phyloP scores from a whole-genome alignment of 1,284 basidiomycete genomes.

The Fomitopsis schrenkii region DNA sequence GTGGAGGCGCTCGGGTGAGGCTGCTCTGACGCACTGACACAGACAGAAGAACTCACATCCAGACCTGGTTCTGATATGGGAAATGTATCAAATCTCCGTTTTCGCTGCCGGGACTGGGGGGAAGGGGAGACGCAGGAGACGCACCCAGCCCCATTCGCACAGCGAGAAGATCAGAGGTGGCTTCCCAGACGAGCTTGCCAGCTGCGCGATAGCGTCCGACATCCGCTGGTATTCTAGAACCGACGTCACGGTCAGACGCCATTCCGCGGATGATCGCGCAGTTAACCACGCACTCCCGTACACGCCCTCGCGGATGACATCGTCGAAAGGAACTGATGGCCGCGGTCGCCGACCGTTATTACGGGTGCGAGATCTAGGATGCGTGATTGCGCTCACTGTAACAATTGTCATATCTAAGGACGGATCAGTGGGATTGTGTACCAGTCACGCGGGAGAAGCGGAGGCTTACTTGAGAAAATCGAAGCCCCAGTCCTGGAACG shows the following conservation, averaged over 20 bases:
- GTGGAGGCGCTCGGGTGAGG: not conserved
- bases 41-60: constrained; percentile 32
- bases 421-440: not conserved
- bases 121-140: constrained; percentile 21
- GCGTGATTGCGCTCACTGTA: constrained; percentile 28
- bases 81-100: not conserved
- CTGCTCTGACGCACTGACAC: not conserved
- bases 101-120: not conserved
- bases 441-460: constrained; percentile 3
- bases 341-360: not conserved
- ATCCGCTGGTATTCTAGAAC: constrained; percentile 40
- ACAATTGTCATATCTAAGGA: constrained; percentile 42
- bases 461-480: constrained; percentile 41
- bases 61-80: constrained; percentile 35
- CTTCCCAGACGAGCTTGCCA: constrained; percentile 31
- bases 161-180: constrained; percentile 41
- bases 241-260: not conserved
- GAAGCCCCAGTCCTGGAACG: constrained; percentile 45
- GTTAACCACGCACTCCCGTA: constrained; percentile 37
- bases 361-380: not conserved
- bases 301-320: constrained; percentile 38
- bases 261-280: not conserved
- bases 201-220: constrained; percentile 38
- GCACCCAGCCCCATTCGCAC: constrained; percentile 46
- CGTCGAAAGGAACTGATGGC: constrained; percentile 39